Percentiles rank a stretch among this genome's conserved stretches.
phyloP scores from a whole-genome alignment of 306 rosid species.

The Vachellia collinsii region DNA sequence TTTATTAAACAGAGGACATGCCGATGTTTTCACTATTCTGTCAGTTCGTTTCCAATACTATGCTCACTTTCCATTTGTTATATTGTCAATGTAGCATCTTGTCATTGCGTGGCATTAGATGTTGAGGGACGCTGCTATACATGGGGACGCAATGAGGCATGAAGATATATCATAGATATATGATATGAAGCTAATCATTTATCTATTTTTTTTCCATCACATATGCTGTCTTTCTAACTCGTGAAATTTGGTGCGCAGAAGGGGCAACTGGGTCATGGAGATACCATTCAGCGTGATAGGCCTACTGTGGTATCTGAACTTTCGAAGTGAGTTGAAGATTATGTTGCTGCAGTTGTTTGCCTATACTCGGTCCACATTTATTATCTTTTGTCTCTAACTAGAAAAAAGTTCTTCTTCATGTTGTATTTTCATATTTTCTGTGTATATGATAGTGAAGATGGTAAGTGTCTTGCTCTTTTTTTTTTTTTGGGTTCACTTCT shows the following conservation, averaged over 20 bases:
- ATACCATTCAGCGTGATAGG: slow-evolving; percentile 89
- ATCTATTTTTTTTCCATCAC: not conserved
- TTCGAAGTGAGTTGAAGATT: slow-evolving; percentile 69
- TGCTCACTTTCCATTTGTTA: not conserved
- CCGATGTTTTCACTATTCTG: not conserved
- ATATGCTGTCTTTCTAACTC: slow-evolving; percentile 16
- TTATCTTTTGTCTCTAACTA: not conserved
- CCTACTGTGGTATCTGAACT: slow-evolving; percentile 96
- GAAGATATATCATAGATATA: slow-evolving; percentile 19
- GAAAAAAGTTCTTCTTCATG: not conserved
- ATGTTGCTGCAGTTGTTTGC: not conserved
- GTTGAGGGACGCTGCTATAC: slow-evolving; percentile 95
- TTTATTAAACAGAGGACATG: not conserved
- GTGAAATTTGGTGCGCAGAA: slow-evolving; percentile 60
- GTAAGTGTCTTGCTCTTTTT: not conserved
- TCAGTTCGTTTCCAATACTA: not conserved
- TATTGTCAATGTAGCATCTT: slow-evolving; percentile 66
- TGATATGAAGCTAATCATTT: slow-evolving; percentile 25
- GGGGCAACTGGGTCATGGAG: slow-evolving; percentile 99
- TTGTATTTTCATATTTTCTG: not conserved
- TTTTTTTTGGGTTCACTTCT: not conserved
- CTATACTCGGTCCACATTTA: not conserved
- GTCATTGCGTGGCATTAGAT: slow-evolving; percentile 97
- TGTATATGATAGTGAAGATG: not conserved
- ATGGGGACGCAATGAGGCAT: slow-evolving; percentile 98